Base-by-base conservation (phyloP, 2,329 filamentous ascomycete species). In the Fusarium keratoplasticum region DNA sequence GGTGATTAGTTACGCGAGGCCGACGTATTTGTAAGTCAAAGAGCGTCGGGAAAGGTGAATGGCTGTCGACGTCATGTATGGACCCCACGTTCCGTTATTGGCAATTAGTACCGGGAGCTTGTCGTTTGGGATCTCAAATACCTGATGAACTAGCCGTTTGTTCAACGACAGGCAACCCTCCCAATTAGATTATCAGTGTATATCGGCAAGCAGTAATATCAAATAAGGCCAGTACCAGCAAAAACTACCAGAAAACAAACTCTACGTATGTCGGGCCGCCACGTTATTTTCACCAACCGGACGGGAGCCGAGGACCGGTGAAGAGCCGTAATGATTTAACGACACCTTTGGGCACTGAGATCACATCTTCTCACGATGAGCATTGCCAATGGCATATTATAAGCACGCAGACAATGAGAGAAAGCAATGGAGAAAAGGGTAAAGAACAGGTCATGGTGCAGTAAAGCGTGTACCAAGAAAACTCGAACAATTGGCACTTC, bases 61-160 rank as follows among this genome's bases (percentile, higher is more conserved):
- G 50, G 64, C 31, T 69, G 25, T 44, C 65, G 60, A 74, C 71
- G 72, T 74, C 72, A 73, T 74, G 61, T 69, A 60, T 55, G 59
- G 59, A 69, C 71, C 71, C 71, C 71, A 73, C 71, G 71, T 71
- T 69, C 60, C 60, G 38, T 61, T 60, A 74, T 73, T 74, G 71
- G 71, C 68, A 73, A 69, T 69, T 59, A n/a, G 68, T 47, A 55
- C 25, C 57, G 70, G 59, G 22, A 61, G 50, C 44, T 27, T n/a
- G 47, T 31, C 36, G 52, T 29, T 54, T 29, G 11, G 11, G 9
- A 29, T 8, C 27, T 38, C 14, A 38, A 29, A 58, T 29, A 36
- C 22, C 29, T 58, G 31, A 57, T 64, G 14, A 50, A 40, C 13
- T 31, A 54, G 20, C 38, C n/a, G 16, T 25, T 58, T 40, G 55